Percentiles rank a stretch among this genome's conserved stretches.
Conservation (phyloP, 1,284 basidiomycete species). For the Trichosporon coremiiforme region DNA sequence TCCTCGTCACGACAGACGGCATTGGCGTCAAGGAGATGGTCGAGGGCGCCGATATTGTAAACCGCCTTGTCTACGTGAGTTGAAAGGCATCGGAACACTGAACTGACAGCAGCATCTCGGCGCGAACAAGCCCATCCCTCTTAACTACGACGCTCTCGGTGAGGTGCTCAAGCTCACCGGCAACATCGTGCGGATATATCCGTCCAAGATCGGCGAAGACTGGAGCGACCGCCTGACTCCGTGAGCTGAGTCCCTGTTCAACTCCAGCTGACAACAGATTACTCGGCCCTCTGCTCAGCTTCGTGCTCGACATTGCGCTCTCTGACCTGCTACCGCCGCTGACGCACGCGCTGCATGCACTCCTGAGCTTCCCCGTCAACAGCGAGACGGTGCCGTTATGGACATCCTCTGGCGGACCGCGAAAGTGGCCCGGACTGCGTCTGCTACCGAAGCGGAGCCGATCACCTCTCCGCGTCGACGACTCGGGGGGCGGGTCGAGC, state of each 20-base stretch:
- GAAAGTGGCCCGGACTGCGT: background rate
- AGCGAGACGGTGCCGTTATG: slow-evolving; percentile 42
- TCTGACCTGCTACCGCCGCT: slow-evolving; percentile 45
- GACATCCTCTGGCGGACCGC: slow-evolving; percentile 27
- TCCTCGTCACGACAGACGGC: slow-evolving; percentile 47
- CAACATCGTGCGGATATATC: slow-evolving; percentile 49
- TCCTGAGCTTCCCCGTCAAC: slow-evolving; percentile 46
- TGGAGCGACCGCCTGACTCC: slow-evolving; percentile 35
- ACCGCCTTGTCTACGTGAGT: slow-evolving; percentile 45
- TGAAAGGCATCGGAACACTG: background rate
- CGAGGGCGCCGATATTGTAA: slow-evolving; percentile 41
- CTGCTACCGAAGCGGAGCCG: slow-evolving; percentile 9
- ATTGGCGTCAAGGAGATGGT: slow-evolving; percentile 42
- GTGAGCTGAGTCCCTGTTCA: slow-evolving; percentile 33
- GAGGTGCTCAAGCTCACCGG: slow-evolving; percentile 54
- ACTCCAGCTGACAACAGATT: slow-evolving; percentile 27
- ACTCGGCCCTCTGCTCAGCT: slow-evolving; percentile 38
- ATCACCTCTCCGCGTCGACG: background rate
- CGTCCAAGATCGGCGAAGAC: slow-evolving; percentile 25
- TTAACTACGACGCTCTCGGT: slow-evolving; percentile 40
- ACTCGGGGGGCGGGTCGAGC: background rate
- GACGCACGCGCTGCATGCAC: slow-evolving; percentile 45
- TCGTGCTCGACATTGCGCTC: slow-evolving; percentile 41
- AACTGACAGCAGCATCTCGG: slow-evolving; percentile 32
- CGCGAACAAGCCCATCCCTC: slow-evolving; percentile 25